Evolutionary conservation across 441 rosid species (phyloP), one percentile per base, ranked within the genome.

Genomic region (Gossypium trilobum): DNA sequence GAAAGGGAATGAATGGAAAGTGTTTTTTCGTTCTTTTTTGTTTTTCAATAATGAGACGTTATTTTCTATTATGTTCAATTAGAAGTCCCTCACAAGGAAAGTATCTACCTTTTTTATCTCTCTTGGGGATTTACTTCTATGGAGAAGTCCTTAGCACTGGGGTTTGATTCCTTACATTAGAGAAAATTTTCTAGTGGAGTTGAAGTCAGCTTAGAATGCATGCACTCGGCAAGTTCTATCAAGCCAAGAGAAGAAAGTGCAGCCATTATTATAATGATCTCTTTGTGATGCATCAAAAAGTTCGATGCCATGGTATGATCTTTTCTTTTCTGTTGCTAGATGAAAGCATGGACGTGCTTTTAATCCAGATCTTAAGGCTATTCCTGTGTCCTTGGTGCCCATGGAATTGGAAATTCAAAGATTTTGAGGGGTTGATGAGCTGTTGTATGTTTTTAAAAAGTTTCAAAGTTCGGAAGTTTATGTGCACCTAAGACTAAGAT

Each of bases 381-480:
- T 65, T 65, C 55, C 10, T 44, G 70, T 20, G 36, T 44, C 51
- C 50, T 16, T 17, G 70, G 8, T 7, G 42, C 29, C 54, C 4
- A 2, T 4, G 17, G 59, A 19, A 20, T 48, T 71, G 13, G 31
- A 60, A 31, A 42, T 31, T 59, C 63, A 7, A 50, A 62, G 44
- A 29, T 59, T 70, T 29, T 65, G 46, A 9, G 5, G 50, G 57
- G 39, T 10, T 20, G 4, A 39, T 19, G 52, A 59, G 22, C 31
- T 52, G 36, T 64, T 23, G 48, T 54, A 29, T 67, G 33, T 29
- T 23, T 67, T 25, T 52, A 57, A 60, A 52, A 22, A 67, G 20
- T 72, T 54, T 54, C 20, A 54, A 46, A 56, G 46, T 62, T 25
- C 48, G 16, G 17, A 46, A 23, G 39, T 59, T 77, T 70, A 69